Percentiles rank a stretch among this genome's conserved stretches.
phyloP scores from a whole-genome alignment of 176 grass and related monocot species.

The Luzula sylvatica region DNA sequence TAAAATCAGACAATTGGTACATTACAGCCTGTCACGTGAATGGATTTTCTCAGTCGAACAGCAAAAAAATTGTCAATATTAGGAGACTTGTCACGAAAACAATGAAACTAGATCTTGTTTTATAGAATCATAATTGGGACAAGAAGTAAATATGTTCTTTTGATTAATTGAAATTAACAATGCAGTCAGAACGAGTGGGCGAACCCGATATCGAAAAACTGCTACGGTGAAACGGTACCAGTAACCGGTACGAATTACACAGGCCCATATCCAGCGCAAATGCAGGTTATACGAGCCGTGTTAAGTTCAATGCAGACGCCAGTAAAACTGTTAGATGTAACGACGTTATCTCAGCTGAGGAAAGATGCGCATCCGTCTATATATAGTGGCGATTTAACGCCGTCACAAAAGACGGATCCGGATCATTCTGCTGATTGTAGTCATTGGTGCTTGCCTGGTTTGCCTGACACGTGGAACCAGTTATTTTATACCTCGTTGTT shows the following conservation, averaged over 20 bases:
- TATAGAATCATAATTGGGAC: background rate
- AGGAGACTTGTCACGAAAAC: background rate
- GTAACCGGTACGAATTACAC: constrained; percentile 34
- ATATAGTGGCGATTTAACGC: constrained; percentile 62
- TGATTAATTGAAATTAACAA: background rate
- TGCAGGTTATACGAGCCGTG: constrained; percentile 33
- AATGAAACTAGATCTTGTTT: background rate
- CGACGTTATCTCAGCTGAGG: constrained; percentile 45
- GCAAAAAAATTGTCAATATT: background rate
- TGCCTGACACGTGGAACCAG: constrained; percentile 96
- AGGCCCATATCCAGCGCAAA: constrained; percentile 24
- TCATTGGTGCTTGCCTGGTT: constrained; percentile 84
- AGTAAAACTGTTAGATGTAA: constrained; percentile 49
- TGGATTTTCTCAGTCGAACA: too few species aligned
- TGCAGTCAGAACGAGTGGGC: constrained; percentile 41
- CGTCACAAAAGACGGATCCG: constrained; percentile 54
- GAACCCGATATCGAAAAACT: constrained; percentile 49
- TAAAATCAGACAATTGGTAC: too few species aligned
- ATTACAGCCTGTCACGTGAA: too few species aligned
- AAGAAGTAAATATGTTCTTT: background rate
- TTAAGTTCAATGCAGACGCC: constrained; percentile 42
- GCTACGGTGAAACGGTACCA: constrained; percentile 57
- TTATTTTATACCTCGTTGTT: constrained; percentile 79
- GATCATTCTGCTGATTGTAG: constrained; percentile 71
- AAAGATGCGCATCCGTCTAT: constrained; percentile 82